These are phyloP conservation scores for Fragaria vesca DNA, from an alignment of 306 rosid species.

Conservation along the genomic window DNA sequence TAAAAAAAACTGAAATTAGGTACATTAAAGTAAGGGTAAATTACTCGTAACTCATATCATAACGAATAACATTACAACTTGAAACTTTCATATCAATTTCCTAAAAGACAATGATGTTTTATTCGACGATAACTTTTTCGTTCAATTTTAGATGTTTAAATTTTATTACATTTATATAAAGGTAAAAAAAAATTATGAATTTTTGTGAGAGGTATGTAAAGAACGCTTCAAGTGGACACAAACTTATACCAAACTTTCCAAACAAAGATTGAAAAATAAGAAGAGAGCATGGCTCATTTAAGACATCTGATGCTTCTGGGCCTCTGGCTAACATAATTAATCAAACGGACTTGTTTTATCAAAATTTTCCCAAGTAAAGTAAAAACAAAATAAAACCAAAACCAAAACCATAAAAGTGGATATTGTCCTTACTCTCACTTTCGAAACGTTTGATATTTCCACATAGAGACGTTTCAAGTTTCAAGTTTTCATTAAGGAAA, in stretches of 20 bases:
- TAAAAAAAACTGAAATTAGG: background rate
- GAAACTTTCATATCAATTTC: background rate
- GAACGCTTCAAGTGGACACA: background rate
- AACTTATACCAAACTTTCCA: background rate
- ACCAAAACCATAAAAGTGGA: background rate
- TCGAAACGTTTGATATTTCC: conserved; percentile 26
- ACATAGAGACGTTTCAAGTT: background rate
- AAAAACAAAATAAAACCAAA: background rate
- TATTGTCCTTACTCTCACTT: background rate
- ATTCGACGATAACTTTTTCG: no score
- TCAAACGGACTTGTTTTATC: background rate
- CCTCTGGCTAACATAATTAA: background rate
- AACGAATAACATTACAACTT: background rate
- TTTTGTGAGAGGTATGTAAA: background rate
- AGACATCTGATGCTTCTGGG: background rate
- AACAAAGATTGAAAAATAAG: background rate
- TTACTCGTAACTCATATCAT: background rate
- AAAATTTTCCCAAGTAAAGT: background rate
- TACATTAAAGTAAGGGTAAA: background rate
- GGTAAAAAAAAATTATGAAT: fast-evolving
- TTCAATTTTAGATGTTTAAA: no score
- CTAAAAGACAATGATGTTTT: background rate
- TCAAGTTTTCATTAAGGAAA: background rate
- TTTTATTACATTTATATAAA: no score
- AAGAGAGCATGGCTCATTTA: background rate